Conservation (phyloP, 1,139 yeast genomes). For the Blastobotrys proliferans region DNA sequence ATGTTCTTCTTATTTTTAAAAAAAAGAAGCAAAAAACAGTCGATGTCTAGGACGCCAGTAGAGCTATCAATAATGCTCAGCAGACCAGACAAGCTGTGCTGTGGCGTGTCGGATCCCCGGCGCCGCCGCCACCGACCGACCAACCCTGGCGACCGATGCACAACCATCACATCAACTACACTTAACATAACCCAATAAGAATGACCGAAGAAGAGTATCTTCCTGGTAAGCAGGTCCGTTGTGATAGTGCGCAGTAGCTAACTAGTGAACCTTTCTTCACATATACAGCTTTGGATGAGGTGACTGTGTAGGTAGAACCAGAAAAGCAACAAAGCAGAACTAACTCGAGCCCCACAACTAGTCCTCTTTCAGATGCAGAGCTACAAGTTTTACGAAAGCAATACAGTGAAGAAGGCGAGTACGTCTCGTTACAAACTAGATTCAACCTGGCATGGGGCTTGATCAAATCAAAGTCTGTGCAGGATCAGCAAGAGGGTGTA, state of each 20-base stretch:
- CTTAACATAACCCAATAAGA: no score
- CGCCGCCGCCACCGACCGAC: no score
- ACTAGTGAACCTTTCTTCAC: neutral
- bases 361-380: constrained; percentile 72
- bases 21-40: no score
- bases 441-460: constrained; percentile 98
- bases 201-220: constrained; percentile 9
- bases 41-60: no score
- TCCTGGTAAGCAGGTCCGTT: constrained; percentile 3
- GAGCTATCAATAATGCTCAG: no score
- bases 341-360: constrained; percentile 22
- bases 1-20: no score
- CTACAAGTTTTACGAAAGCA: constrained; percentile 71
- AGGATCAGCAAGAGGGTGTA: constrained; percentile 75
- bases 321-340: neutral
- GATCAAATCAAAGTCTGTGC: constrained; percentile 58
- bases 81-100: no score
- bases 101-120: no score
- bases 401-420: constrained; percentile 75
- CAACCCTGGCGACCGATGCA: no score
- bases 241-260: no score
- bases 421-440: constrained; percentile 73
- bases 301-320: constrained; percentile 4
- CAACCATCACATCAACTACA: no score
- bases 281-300: constrained; percentile 10